phyloP scores from a whole-genome alignment of 2,329 filamentous ascomycete genomes.

The Aspergillus chevalieri region DNA sequence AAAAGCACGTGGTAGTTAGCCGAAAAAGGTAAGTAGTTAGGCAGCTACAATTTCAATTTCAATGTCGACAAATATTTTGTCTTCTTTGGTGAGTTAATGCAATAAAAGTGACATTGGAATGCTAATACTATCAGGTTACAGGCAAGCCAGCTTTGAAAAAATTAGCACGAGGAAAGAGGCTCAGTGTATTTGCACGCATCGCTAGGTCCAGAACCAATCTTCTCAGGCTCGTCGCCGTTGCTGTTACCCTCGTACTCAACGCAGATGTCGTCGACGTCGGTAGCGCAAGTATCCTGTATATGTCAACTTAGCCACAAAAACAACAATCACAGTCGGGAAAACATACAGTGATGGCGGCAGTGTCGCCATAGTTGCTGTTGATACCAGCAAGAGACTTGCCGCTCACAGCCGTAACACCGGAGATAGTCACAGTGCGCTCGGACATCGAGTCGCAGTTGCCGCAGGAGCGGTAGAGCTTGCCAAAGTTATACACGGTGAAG shows the following conservation, averaged over 20 bases:
- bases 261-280: not conserved
- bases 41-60: too few relatives aligned
- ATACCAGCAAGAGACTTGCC: conserved; percentile 12
- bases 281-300: not conserved
- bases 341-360: not conserved
- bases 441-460: conserved; percentile 38
- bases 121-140: too few relatives aligned
- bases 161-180: too few relatives aligned
- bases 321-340: too few relatives aligned
- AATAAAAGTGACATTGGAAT: too few relatives aligned
- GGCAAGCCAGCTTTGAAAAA: too few relatives aligned
- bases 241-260: not conserved
- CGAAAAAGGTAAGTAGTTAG: too few relatives aligned
- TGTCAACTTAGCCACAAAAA: too few relatives aligned
- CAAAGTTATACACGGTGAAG: conserved; percentile 43
- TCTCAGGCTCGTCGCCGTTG: not conserved
- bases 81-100: too few relatives aligned
- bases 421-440: conserved; percentile 41
- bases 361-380: conserved; percentile 28
- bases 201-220: not conserved
- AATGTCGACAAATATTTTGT: too few relatives aligned
- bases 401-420: conserved; percentile 33
- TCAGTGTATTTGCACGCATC: not conserved
- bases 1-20: too few relatives aligned
- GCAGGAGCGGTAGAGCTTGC: conserved; percentile 47